These are phyloP conservation scores for Allantophomopsis lycopodina DNA, from an alignment of 2,329 filamentous ascomycete genomes.

Conservation along the genomic window DNA sequence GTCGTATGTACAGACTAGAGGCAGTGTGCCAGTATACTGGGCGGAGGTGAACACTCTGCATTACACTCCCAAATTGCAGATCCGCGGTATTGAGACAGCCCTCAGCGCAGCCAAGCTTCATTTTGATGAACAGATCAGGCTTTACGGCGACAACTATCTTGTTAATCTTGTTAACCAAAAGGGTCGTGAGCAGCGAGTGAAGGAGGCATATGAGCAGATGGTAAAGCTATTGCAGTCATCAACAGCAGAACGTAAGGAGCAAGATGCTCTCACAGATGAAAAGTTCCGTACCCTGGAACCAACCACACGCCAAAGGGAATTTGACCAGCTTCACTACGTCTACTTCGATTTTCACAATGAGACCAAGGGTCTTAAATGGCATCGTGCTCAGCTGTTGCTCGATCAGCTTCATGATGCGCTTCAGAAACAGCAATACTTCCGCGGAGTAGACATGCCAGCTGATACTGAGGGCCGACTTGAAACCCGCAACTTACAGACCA, in stretches of 20 bases:
- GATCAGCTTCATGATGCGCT: constrained; percentile 70
- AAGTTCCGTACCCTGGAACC: constrained; percentile 72
- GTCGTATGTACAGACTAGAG: constrained; percentile 91
- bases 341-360: constrained; percentile 99
- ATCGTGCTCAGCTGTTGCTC: constrained; percentile 76
- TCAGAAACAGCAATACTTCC: constrained; percentile 77
- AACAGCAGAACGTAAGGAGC: constrained; percentile 50
- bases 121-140: constrained; percentile 81
- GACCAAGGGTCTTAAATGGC: constrained; percentile 89
- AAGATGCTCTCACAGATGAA: constrained; percentile 56
- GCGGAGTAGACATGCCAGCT: constrained; percentile 73
- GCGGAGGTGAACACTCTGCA: constrained; percentile 86
- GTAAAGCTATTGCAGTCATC: constrained; percentile 61
- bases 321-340: constrained; percentile 83
- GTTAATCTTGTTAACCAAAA: constrained; percentile 97
- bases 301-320: constrained; percentile 38
- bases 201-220: constrained; percentile 88
- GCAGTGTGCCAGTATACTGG: constrained; percentile 94
- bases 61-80: constrained; percentile 82
- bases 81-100: constrained; percentile 73
- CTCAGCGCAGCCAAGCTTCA: constrained; percentile 69
- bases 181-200: constrained; percentile 78
- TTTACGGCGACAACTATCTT: constrained; percentile 94
- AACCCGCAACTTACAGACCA: constrained; percentile 67
- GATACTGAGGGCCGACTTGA: constrained; percentile 60